Evolutionary conservation across 495 filamentous ascomycete species (phyloP), one percentile per base, ranked within the genome.

Genomic region (Penicillium roqueforti): DNA sequence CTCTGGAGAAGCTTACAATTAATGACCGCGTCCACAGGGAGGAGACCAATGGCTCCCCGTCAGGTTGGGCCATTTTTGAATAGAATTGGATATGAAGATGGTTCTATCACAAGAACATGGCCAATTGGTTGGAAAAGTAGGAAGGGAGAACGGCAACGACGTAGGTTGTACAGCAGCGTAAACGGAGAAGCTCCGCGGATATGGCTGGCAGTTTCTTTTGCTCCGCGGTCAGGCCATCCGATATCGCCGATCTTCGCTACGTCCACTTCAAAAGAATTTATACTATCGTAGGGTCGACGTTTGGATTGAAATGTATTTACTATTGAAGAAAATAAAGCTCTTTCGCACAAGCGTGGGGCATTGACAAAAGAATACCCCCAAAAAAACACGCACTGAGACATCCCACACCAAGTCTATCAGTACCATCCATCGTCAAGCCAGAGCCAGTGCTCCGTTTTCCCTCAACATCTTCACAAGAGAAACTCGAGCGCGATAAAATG

Each of bases 21-120:
- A 77, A 59, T 23, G 75, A 77, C 52, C 75, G 69, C 26, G 72
- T 74, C 75, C 75, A 77, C 22, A 72, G 59, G 20, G 69, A 72
- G 55, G 71, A 70, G 56, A 71, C 72, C 65, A 69, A 60, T 55
- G 70, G 65, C 61, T 72, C 64, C 37, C 60, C 50, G 19, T 71
- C 68, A 31, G 50, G 42, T 63, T 71, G 53, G 40, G 64, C 39
- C 73, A 76, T 76, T 26, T 47, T 57, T 28, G 47, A 19, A 36
- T 18, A 26, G 29, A 20, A 18, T 32, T 13, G 18, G 20, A 48
- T 29, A 20, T 20, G 32, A 6, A 46, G 4, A 10, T 3, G 4
- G 16, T 44, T 57, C 49, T 63, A 61, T 29, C 25, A 38, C 38
- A 36, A 20, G 20, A 43, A 22, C 60, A 66, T 63, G 36, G 7